Evolutionary conservation across 2,329 filamentous ascomycete genomes (phyloP), one percentile per base, ranked within the genome.

Genomic region (Xylariales sp.): DNA sequence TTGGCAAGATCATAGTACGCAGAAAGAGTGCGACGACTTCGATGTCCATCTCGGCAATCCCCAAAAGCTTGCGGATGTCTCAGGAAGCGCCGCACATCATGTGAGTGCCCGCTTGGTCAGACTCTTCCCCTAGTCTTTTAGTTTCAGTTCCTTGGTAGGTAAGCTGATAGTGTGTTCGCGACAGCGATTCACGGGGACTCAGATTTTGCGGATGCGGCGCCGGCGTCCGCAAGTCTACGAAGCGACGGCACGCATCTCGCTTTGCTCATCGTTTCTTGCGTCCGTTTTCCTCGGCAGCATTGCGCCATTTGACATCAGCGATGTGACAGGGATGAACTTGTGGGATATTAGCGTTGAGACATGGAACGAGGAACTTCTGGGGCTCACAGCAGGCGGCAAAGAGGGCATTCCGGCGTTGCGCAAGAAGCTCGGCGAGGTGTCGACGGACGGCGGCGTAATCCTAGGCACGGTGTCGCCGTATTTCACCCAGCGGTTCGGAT

Each of bases 1-100:
- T 80, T 99, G 96, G 96, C 96, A 98, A 82, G 96, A 99, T 79
- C 91, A 94, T 69, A 97, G 94, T 81, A 98, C 96, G 1, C 94
- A 97, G 82, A 85, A 85, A 72, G 93, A 99, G 81, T 97, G 94
- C 78, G 94, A 97, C 78, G 85, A 88, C 70, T 98, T 98, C 77
- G 94, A 98, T 79, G 86, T 83, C 5, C 83, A 84, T 61, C 82
- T 97, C 7, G 92, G 92, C 0, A 84, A 84, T 6, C 83, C 87
- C 2, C 86, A 91, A 75, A 85, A 86, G 69, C 82, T 99, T 73
- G 96, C 96, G 0, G 81, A 91, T 60, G 89, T 88, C 23, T 97
- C 96, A 9, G 96, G 96, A 36, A 97, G 95, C 78, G 91, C 94
- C 72, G 96, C 96, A 3, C 96, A 99, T 82, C 96, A 98, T 83